These are phyloP conservation scores for Exophiala aquamarina DNA, from an alignment of 2,329 filamentous ascomycete species.

Conservation along the genomic window DNA sequence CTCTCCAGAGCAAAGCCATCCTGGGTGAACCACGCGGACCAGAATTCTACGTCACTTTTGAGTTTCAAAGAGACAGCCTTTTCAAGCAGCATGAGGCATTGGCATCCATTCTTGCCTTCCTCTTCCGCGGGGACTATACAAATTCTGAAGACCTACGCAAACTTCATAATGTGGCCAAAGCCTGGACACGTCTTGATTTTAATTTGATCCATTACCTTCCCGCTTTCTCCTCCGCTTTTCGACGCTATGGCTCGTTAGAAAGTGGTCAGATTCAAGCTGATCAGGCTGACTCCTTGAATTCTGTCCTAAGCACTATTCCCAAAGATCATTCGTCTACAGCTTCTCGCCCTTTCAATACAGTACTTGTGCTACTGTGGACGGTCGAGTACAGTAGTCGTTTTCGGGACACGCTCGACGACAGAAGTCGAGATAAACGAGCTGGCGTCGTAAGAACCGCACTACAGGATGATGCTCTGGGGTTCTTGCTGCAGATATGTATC, in stretches of 20 bases:
- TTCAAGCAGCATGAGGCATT: constrained; percentile 88
- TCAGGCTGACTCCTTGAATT: constrained; percentile 50
- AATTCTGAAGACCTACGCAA: constrained; percentile 70
- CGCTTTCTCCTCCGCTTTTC: constrained; percentile 72
- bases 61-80: constrained; percentile 77
- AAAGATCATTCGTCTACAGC: constrained; percentile 37
- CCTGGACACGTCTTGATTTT: constrained; percentile 71
- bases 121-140: constrained; percentile 74
- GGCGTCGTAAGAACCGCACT: constrained; percentile 74
- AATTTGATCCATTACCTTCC: constrained; percentile 79
- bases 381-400: constrained; percentile 92
- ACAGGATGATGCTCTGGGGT: constrained; percentile 88
- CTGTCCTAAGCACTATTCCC: constrained; percentile 38
- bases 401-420: constrained; percentile 61
- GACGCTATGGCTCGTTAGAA: constrained; percentile 66
- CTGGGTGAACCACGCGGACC: constrained; percentile 65
- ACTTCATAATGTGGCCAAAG: constrained; percentile 64
- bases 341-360: constrained; percentile 73
- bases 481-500: constrained; percentile 79
- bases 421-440: constrained; percentile 57
- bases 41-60: constrained; percentile 73
- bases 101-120: constrained; percentile 73
- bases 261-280: constrained; percentile 10
- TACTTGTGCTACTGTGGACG: constrained; percentile 81
- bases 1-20: constrained; percentile 71